Conservation (phyloP, 768 basidiomycete species). For the Kwoniella europaea region DNA sequence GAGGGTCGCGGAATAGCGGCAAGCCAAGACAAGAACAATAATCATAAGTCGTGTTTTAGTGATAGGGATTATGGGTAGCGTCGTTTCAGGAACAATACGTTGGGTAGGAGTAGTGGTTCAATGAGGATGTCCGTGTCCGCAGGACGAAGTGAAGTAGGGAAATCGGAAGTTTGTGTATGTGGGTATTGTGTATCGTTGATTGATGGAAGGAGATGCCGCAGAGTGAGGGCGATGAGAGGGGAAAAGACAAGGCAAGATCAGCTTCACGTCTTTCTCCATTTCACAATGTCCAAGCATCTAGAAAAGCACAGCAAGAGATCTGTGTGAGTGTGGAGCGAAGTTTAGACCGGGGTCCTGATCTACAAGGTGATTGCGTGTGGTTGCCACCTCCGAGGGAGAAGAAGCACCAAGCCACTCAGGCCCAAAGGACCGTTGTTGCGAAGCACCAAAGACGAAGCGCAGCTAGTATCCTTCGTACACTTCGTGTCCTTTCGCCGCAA, state of each 20-base stretch:
- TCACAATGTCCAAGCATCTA: neutral
- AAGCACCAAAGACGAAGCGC: neutral
- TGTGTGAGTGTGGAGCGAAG: neutral
- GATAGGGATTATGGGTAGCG: neutral
- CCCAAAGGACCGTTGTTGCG: neutral
- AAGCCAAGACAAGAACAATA: constrained; percentile 6
- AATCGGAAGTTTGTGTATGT: neutral
- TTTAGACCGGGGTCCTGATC: neutral
- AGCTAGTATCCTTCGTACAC: too few species aligned
- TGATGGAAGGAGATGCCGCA: neutral
- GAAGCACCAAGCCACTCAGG: neutral
- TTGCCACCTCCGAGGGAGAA: neutral
- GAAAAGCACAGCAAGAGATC: neutral
- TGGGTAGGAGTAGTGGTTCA: neutral
- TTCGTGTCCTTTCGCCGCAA: too few species aligned
- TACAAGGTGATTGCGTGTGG: neutral
- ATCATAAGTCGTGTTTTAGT: constrained; percentile 3
- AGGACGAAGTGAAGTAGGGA: neutral
- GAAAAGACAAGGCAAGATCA: neutral
- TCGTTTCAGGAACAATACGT: constrained; percentile 21
- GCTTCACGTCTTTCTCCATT: neutral
- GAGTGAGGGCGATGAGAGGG: neutral
- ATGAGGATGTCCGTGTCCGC: constrained; percentile 5
- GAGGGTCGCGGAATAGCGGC: constrained; percentile 4
- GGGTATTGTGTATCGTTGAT: neutral